Evolutionary conservation across 2,329 filamentous ascomycete genomes (phyloP), one percentile per base, ranked within the genome.

Genomic region (Coleophoma crateriformis): DNA sequence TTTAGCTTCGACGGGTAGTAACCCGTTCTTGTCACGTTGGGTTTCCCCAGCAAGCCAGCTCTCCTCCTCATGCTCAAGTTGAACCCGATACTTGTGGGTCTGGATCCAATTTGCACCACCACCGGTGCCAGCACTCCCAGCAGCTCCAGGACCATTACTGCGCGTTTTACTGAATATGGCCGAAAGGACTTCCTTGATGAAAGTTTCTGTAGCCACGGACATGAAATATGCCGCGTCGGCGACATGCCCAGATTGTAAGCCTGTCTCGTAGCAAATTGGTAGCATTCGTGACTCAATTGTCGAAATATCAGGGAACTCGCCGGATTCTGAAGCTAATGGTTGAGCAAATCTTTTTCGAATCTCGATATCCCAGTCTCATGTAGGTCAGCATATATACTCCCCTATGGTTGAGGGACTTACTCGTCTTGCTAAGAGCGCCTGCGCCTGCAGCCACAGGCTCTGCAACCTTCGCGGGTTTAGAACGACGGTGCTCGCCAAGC

Each of bases 1-100:
- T 63, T 87, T 90, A 3, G 87, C 81, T 67, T 96, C 90, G 34
- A 90, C 72, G 0, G 91, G 92, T 6, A 96, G 70, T 27, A 95
- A 69, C 1, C 90, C 90, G 44, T 80, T 85, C 52, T 87, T 85
- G 51, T 90, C 88, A 57, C 88, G 78, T 15, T 79, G 73, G 1
- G 95, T 66, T 58, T 91, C 87, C 4, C 90, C 90, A n/a, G 82
- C 76, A 38, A 82, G 77, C 22, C 81, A 83, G 0, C 82, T 79
- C 40, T 85, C 78, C 64, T 96, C 90, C 66, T 96, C 91, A 43
- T 76, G 74, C 48, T 82, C 81, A 11, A 96, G 75, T 64, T 89
- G 87, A 51, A 79, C 77, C 55, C 82, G 82, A 68, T 92, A 96
- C 51, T 82, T 84, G 57, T 85, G 79, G 2, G 90, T 95, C 65